phyloP scores from a whole-genome alignment of 352 stramenopile species.

The Vaucheria bursata region DNA sequence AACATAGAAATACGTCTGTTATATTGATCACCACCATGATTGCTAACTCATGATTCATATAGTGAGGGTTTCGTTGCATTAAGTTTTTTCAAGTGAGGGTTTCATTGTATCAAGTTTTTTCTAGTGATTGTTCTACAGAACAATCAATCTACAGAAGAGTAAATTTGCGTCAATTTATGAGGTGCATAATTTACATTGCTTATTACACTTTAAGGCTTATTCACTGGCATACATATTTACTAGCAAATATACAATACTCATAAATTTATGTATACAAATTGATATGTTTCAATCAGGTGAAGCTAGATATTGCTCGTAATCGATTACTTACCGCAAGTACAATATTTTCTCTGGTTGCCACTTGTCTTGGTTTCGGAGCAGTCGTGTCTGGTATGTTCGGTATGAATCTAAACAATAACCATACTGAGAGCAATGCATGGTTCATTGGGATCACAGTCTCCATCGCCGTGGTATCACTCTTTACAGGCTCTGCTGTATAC shows the following conservation, averaged over 20 bases:
- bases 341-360: slow-evolving; percentile 38
- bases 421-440: not conserved
- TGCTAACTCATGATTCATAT: no score
- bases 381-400: slow-evolving; percentile 39
- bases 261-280: no score
- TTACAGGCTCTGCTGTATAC: not conserved
- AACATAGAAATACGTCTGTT: no score
- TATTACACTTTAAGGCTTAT: not conserved
- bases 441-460: not conserved
- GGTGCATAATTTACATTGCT: not conserved
- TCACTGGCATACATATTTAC: no score
- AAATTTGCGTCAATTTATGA: no score
- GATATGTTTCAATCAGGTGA: slow-evolving; percentile 29
- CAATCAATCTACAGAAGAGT: no score
- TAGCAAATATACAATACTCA: no score
- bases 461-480: not conserved
- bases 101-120: no score
- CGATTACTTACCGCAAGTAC: slow-evolving; percentile 34
- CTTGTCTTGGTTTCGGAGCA: slow-evolving; percentile 31
- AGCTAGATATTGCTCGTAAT: slow-evolving; percentile 46
- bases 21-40: no score
- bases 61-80: no score
- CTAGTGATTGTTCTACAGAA: no score
- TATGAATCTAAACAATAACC: slow-evolving; percentile 10
- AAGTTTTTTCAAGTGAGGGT: no score